Percentiles rank a stretch among this genome's conserved stretches.
These are phyloP conservation scores for Claviceps maximensis DNA, from an alignment of 2,329 filamentous ascomycete genomes.

Conservation along the genomic window DNA sequence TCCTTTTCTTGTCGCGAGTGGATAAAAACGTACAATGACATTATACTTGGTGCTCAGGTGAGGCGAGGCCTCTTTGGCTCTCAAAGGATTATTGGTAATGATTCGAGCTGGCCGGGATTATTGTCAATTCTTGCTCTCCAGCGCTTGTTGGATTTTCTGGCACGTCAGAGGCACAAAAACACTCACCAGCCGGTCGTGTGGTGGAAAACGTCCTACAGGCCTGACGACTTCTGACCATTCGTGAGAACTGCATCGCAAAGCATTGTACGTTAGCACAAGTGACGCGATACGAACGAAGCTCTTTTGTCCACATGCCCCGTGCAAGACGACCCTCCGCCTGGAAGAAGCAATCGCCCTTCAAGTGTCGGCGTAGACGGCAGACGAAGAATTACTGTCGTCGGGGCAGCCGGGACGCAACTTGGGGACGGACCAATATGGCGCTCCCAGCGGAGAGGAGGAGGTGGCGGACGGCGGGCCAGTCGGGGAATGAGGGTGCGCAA, in stretches of 20 bases:
- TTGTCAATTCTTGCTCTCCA: not conserved
- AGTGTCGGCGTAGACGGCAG: no score
- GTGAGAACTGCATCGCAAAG: conserved; percentile 42
- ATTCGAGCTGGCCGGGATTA: conserved; percentile 50
- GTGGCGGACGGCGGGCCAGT: not conserved
- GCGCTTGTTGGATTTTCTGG: not conserved
- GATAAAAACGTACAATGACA: conserved; percentile 58
- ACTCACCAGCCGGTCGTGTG: conserved; percentile 63
- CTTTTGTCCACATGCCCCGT: not conserved
- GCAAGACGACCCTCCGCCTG: not conserved
- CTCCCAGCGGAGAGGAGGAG: not conserved
- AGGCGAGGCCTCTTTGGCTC: conserved; percentile 84
- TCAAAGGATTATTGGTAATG: conserved; percentile 71
- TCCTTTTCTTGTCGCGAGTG: not conserved
- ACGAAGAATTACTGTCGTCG: not conserved
- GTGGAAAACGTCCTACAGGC: conserved; percentile 68
- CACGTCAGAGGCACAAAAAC: not conserved
- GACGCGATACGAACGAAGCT: not conserved
- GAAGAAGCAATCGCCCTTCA: not conserved
- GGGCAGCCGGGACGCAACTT: not conserved
- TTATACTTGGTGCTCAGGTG: conserved; percentile 85
- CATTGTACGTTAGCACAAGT: not conserved
- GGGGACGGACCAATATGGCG: no score
- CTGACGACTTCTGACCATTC: conserved; percentile 48
- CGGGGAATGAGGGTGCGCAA: conserved; percentile 7